Percentiles rank a stretch among this genome's conserved stretches.
Conservation (phyloP, 2,329 filamentous ascomycete genomes). For the Penicillium verrucosum region DNA sequence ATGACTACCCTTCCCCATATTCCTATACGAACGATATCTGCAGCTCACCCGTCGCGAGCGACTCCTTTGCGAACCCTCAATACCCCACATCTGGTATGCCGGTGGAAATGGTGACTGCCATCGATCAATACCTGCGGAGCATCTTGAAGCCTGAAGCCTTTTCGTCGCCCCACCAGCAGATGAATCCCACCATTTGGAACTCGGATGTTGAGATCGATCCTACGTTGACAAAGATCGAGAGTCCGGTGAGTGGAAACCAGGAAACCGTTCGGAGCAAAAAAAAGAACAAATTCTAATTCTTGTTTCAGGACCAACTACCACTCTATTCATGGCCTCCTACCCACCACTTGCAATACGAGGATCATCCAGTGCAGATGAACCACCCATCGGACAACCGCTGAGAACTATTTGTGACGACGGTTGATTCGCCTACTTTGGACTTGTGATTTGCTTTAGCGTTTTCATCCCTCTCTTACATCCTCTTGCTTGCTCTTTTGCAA, state of each 20-base stretch:
- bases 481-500: background rate
- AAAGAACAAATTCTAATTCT: background rate
- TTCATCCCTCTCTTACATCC: background rate
- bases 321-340: slow-evolving; percentile 1
- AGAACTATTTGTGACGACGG: background rate
- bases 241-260: background rate
- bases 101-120: slow-evolving; percentile 5
- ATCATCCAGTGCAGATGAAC: background rate
- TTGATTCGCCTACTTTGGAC: background rate
- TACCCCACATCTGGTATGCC: slow-evolving; percentile 2
- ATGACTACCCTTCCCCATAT: slow-evolving; percentile 1
- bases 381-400: background rate
- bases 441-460: background rate
- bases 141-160: slow-evolving; percentile 5
- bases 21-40: slow-evolving; percentile 5
- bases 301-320: background rate
- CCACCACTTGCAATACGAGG: background rate
- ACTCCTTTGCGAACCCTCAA: background rate
- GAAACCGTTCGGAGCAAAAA: background rate
- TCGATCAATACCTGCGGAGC: slow-evolving; percentile 8
- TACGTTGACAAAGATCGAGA: background rate
- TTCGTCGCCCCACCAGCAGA: background rate
- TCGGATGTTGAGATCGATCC: slow-evolving; percentile 6
- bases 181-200: background rate
- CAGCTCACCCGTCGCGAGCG: slow-evolving; percentile 2